Percentiles rank a stretch among this genome's conserved stretches.
These are phyloP conservation scores for Tanacetum coccineum DNA, from an alignment of 129 eudicot species.

Conservation along the genomic window DNA sequence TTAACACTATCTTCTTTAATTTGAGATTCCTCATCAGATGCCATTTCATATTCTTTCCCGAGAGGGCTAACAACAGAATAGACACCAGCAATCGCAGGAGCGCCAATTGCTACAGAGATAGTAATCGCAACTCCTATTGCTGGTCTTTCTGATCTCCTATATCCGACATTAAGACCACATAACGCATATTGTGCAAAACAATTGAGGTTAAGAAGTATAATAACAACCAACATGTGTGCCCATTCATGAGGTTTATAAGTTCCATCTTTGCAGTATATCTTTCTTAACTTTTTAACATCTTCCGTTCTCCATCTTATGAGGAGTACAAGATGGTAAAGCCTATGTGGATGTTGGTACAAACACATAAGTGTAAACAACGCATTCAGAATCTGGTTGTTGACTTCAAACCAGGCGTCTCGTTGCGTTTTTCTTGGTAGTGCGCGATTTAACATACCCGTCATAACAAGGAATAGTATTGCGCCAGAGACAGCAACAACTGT, in stretches of 20 bases:
- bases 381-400: constrained; percentile 86
- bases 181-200: constrained; percentile 87
- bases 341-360: constrained; percentile 78
- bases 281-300: constrained; percentile 64
- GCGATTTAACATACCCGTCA: constrained; percentile 88
- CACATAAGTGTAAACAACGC: constrained; percentile 94
- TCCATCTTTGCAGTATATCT: constrained; percentile 80
- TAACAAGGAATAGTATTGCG: constrained; percentile 82
- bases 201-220: constrained; percentile 63
- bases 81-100: constrained; percentile 90
- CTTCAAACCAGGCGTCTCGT: constrained; percentile 90
- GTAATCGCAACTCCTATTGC: constrained; percentile 79
- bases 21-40: constrained; percentile 72
- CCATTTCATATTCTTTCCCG: constrained; percentile 68
- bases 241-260: constrained; percentile 95
- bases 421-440: constrained; percentile 71
- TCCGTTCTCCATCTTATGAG: constrained; percentile 78
- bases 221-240: constrained; percentile 90
- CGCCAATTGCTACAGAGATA: constrained; percentile 77
- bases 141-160: constrained; percentile 70
- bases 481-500: constrained; percentile 82
- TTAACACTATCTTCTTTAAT: constrained; percentile 30
- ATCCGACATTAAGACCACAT: constrained; percentile 88
- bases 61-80: constrained; percentile 79
- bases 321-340: constrained; percentile 69